Base-by-base conservation (phyloP, 2,329 filamentous ascomycete species). In the Macrophomina phaseolina region DNA sequence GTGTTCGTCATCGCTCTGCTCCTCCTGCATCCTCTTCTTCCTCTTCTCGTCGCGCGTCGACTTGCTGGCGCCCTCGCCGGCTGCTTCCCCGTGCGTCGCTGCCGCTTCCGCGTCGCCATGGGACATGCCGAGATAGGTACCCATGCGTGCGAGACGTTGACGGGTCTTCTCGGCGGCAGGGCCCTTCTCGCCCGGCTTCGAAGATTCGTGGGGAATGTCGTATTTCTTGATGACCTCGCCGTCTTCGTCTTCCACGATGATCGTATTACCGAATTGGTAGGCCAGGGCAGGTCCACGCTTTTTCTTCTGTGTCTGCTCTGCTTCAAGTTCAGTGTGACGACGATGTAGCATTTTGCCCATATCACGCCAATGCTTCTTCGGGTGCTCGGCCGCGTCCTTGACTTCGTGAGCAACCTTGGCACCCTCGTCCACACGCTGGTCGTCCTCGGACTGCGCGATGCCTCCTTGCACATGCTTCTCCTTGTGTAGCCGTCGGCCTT, bases 221-320 rank as follows among this genome's bases (percentile, higher is more conserved):
- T 93, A 94, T 66, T 91, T 90, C 81, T 94, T 94, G 75, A 96
- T 86, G 38, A 96, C 92, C 76, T 96, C 92, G 51, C 92, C 92
- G 71, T 94, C 90, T 76, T 91, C 90, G 69, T 96, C 91, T 79
- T 96, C 92, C 16, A 96, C 91, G 75, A 96, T 94, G 70, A 96
- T 92, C 81, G 92, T 94, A 75, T 92, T 94, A 69, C 92, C 92
- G 73, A 93, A 94, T 71, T 94, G 91, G 75, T 94, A 96, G 5
- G 92, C 92, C 56, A 90, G 83, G n/a, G 92, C 92, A 12, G 91
- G 91, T 65, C 91, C 90, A 70, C 86, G 84, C 45, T 83, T 81
- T 46, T 78, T 79, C 32, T 74, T 70, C 62, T 75, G 71, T 40
- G 76, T 71, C 49, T 71, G 72, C 5, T 73, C 68, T 9, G 74